phyloP scores from a whole-genome alignment of 2,329 filamentous ascomycete species.

The Chaetothyriales sp. region DNA sequence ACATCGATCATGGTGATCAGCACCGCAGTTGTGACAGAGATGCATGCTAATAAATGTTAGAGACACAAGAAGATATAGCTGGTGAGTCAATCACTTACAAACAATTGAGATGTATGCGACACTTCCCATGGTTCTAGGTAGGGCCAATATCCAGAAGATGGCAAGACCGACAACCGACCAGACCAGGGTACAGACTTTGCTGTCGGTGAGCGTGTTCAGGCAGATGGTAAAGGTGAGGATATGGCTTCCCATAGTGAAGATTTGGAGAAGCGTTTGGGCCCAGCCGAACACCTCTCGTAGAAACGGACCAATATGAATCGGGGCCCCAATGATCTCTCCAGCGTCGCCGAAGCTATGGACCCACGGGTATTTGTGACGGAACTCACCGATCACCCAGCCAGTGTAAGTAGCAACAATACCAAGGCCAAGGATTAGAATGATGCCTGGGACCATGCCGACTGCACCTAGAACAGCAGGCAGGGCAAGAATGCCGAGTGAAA shows the following conservation, averaged over 20 bases:
- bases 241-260: slow-evolving; percentile 59
- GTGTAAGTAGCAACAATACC: slow-evolving; percentile 45
- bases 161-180: slow-evolving; percentile 46
- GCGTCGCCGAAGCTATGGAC: slow-evolving; percentile 51
- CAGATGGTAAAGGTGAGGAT: slow-evolving; percentile 55
- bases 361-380: slow-evolving; percentile 34
- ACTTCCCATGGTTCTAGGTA: slow-evolving; percentile 48
- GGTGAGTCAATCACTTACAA: slow-evolving; percentile 23
- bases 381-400: slow-evolving; percentile 45
- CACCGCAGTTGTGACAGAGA: slow-evolving; percentile 48
- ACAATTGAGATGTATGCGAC: slow-evolving; percentile 47
- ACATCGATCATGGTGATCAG: slow-evolving; percentile 52
- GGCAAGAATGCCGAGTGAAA: slow-evolving; percentile 42
- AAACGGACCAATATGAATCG: slow-evolving; percentile 26
- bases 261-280: slow-evolving; percentile 48
- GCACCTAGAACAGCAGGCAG: slow-evolving; percentile 38
- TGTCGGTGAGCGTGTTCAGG: slow-evolving; percentile 47
- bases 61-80: neutral
- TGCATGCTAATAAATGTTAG: slow-evolving; percentile 26
- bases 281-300: slow-evolving; percentile 44
- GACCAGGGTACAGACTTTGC: slow-evolving; percentile 48
- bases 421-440: slow-evolving; percentile 38
- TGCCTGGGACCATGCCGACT: slow-evolving; percentile 38
- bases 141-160: slow-evolving; percentile 42
- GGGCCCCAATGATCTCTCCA: slow-evolving; percentile 38